These are phyloP conservation scores for Calvatia gigantea DNA, from an alignment of 768 basidiomycete genomes.

Conservation along the genomic window DNA sequence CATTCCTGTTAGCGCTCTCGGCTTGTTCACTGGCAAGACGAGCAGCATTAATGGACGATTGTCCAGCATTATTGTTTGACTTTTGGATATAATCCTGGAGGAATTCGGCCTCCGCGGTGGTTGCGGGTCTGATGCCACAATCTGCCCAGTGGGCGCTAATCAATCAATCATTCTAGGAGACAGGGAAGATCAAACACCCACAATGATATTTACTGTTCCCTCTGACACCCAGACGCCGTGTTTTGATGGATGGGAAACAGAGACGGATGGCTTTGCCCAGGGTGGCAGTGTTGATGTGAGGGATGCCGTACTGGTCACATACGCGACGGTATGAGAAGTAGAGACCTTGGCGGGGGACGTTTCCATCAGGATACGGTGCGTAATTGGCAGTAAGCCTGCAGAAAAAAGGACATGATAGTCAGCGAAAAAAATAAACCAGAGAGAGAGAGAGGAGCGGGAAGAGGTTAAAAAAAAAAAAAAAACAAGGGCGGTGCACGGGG, in stretches of 20 bases:
- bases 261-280: conserved; percentile 92
- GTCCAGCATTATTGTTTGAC: conserved; percentile 82
- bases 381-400: conserved; percentile 84
- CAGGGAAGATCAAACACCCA: conserved; percentile 36
- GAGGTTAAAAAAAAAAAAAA: not conserved
- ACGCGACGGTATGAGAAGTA: conserved; percentile 91
- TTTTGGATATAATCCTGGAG: conserved; percentile 90
- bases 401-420: not conserved
- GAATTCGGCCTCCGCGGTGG: conserved; percentile 87
- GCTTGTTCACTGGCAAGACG: conserved; percentile 68
- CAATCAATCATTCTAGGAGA: conserved; percentile 25
- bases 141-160: conserved; percentile 48
- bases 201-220: conserved; percentile 98
- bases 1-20: conserved; percentile 47
- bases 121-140: conserved; percentile 91
- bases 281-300: conserved; percentile 94
- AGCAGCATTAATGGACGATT: conserved; percentile 71
- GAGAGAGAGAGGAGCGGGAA: conserved; percentile 12
- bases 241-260: conserved; percentile 95
- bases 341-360: conserved; percentile 90
- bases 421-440: conserved; percentile 16
- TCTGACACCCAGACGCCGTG: conserved; percentile 85
- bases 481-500: not conserved
- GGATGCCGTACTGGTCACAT: conserved; percentile 90
- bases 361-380: conserved; percentile 87